phyloP scores from a whole-genome alignment of 768 basidiomycete species.

The Candolleomyces eurysporus region DNA sequence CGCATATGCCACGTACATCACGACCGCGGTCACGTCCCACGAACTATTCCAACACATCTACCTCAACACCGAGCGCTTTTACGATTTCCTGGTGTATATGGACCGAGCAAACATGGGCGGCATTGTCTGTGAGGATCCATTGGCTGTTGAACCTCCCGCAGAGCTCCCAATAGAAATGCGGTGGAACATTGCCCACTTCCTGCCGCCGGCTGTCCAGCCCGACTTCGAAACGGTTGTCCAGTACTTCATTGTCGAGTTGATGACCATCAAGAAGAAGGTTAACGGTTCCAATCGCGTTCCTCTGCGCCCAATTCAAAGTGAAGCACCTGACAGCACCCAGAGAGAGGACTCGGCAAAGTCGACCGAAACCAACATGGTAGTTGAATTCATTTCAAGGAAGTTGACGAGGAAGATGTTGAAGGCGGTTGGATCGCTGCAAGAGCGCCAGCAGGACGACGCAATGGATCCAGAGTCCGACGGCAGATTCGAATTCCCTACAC shows the following conservation, averaged over 20 bases:
- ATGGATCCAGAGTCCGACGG: slow-evolving; percentile 51
- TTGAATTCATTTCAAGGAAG: slow-evolving; percentile 75
- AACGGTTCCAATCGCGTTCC: slow-evolving; percentile 65
- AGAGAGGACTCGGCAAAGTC: slow-evolving; percentile 58
- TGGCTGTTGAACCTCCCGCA: slow-evolving; percentile 64
- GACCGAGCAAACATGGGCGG: slow-evolving; percentile 91
- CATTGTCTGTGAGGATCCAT: slow-evolving; percentile 79
- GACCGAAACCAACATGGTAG: slow-evolving; percentile 64
- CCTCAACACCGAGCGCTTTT: slow-evolving; percentile 83
- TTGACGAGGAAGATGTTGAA: slow-evolving; percentile 81
- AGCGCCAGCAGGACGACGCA: slow-evolving; percentile 57
- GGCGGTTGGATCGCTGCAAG: slow-evolving; percentile 59
- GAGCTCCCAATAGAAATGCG: slow-evolving; percentile 75
- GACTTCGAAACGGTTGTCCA: slow-evolving; percentile 75
- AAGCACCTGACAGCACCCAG: slow-evolving; percentile 64
- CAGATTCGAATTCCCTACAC: slow-evolving; percentile 76
- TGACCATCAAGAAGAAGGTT: slow-evolving; percentile 64
- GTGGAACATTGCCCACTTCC: slow-evolving; percentile 91
- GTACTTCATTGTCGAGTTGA: slow-evolving; percentile 84
- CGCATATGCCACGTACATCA: slow-evolving; percentile 95
- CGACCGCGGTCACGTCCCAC: slow-evolving; percentile 88
- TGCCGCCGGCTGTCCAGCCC: slow-evolving; percentile 77
- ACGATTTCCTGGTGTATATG: slow-evolving; percentile 95
- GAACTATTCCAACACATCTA: slow-evolving; percentile 94
- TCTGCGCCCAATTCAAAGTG: slow-evolving; percentile 55